Evolutionary conservation across 2,329 filamentous ascomycete genomes (phyloP).

Genomic region (Periconia sp.): DNA sequence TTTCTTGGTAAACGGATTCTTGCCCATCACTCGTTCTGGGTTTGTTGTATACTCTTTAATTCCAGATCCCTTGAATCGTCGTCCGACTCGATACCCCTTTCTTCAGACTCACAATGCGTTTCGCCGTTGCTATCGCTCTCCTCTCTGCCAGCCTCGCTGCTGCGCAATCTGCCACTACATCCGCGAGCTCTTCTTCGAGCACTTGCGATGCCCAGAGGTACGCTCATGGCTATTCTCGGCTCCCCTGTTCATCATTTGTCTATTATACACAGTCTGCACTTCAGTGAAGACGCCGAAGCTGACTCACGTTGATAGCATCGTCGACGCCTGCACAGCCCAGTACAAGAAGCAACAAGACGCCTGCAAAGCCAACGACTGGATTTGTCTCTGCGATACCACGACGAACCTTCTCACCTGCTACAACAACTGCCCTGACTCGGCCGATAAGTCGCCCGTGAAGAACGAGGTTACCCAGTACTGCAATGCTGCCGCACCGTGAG

Average conservation of each 20-base stretch:
- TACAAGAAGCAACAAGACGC: slow-evolving; percentile 49
- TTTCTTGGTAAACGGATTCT: background rate
- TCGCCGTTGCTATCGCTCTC: slow-evolving; percentile 36
- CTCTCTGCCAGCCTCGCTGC: slow-evolving; percentile 47
- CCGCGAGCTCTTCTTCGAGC: slow-evolving; percentile 27
- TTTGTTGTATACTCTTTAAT: slow-evolving; percentile 9
- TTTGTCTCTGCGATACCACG: slow-evolving; percentile 65
- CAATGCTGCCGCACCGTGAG: slow-evolving; percentile 50
- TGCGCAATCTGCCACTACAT: slow-evolving; percentile 45
- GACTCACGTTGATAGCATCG: slow-evolving; percentile 54
- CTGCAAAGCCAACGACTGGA: slow-evolving; percentile 58
- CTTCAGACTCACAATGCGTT: slow-evolving; percentile 37
- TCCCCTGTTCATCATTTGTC: background rate
- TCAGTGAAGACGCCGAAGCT: background rate
- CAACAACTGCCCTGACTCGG: slow-evolving; percentile 65
- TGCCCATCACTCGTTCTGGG: slow-evolving; percentile 33
- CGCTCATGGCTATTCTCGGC: too few species aligned
- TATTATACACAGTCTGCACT: background rate
- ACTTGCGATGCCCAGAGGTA: slow-evolving; percentile 50
- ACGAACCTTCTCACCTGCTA: slow-evolving; percentile 64
- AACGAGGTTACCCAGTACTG: slow-evolving; percentile 48
- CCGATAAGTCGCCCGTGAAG: slow-evolving; percentile 39
- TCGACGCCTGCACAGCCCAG: slow-evolving; percentile 55
- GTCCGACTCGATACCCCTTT: background rate
- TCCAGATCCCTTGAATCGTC: slow-evolving; percentile 2